Evolutionary conservation across 2,329 filamentous ascomycete species (phyloP), one percentile per base, ranked within the genome.

Genomic region (Alternaria brassicicola): DNA sequence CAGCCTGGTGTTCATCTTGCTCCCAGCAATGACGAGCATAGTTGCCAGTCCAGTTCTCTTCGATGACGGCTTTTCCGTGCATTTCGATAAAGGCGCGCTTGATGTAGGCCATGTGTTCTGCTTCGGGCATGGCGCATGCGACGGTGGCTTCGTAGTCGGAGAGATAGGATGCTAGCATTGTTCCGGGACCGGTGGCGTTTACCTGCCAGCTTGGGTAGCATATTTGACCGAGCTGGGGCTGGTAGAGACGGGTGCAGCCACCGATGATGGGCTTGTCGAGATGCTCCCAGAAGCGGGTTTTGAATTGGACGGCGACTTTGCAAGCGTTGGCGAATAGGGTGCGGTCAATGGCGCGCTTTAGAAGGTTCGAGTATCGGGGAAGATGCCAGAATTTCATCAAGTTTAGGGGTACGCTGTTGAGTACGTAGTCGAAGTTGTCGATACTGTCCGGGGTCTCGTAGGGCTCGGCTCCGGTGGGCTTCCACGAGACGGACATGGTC

Each of bases 181-280:
- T 81, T 3, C 86, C 86, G 0, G 85, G 86, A 0, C 82, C 84
- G 41, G 80, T 80, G 10, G 38, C 48, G 78, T 89, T 89, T 70
- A 89, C 77, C 52, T 84, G 80, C 77, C 88, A 89, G n/a, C 82
- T 83, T 0, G 88, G 88, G 74, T 89, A 90, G 79, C 86, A 89
- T 62, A 88, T 79, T 47, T 73, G 79, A 13, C 85, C 84, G 48
- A 89, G 81, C 28, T 84, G 83, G 0, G 85, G 82, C 53, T 88
- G 86, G 62, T 88, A 82, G 1, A 81, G 83, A 1, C 80, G 82
- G 25, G 81, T 83, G 67, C 87, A 89, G 2, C 86, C 85, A 13
- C 88, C 88, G 57, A 83, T 79, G 69, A 90, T 89, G 5, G 83
- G 81, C 4, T 76, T 66, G 4, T 73, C 67, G 8, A 82, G 74